Percentiles rank a stretch among this genome's conserved stretches.
These are phyloP conservation scores for Straminergon stramineum DNA, from an alignment of 225 moss, liverwort and hornwort genomes.

Conservation along the genomic window DNA sequence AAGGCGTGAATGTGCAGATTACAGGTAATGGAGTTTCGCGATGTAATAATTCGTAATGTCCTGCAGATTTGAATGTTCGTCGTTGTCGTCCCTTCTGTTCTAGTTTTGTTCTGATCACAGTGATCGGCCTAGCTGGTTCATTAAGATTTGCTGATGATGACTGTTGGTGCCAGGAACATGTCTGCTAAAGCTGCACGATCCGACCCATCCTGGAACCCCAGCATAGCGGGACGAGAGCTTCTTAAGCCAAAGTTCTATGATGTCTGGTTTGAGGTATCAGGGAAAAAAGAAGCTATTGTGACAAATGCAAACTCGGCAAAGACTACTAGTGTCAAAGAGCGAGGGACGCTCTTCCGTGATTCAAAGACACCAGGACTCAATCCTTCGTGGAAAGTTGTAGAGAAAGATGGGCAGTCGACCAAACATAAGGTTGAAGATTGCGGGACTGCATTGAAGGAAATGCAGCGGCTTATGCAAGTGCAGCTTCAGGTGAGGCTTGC, in stretches of 20 bases:
- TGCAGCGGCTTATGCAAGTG: slow-evolving; percentile 56
- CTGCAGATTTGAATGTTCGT: not conserved
- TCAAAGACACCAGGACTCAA: slow-evolving; percentile 9
- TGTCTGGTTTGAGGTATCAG: slow-evolving; percentile 64
- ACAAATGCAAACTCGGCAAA: slow-evolving; percentile 13
- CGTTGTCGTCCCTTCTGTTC: not conserved
- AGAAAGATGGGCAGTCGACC: slow-evolving; percentile 27
- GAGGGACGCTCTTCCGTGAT: slow-evolving; percentile 1
- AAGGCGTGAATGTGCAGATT: slow-evolving; percentile 58
- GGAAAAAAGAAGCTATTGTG: slow-evolving; percentile 28
- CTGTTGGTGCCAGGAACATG: slow-evolving; percentile 28
- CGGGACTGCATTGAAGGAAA: slow-evolving; percentile 45
- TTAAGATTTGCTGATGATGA: not conserved
- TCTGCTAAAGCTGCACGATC: slow-evolving; percentile 56
- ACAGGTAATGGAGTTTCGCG: slow-evolving; percentile 26
- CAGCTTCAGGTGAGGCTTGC: slow-evolving; percentile 42
- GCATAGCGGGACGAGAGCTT: slow-evolving; percentile 60
- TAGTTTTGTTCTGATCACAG: not conserved
- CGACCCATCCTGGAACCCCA: slow-evolving; percentile 61
- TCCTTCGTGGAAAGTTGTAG: slow-evolving; percentile 14
- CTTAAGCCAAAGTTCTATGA: slow-evolving; percentile 63
- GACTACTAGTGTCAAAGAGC: slow-evolving; percentile 8
- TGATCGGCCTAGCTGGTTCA: not conserved
- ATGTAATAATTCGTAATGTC: not conserved
- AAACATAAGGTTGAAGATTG: slow-evolving; percentile 52